Conservation (phyloP, 2,329 filamentous ascomycete species). For the Westerdykella aurantiaca region DNA sequence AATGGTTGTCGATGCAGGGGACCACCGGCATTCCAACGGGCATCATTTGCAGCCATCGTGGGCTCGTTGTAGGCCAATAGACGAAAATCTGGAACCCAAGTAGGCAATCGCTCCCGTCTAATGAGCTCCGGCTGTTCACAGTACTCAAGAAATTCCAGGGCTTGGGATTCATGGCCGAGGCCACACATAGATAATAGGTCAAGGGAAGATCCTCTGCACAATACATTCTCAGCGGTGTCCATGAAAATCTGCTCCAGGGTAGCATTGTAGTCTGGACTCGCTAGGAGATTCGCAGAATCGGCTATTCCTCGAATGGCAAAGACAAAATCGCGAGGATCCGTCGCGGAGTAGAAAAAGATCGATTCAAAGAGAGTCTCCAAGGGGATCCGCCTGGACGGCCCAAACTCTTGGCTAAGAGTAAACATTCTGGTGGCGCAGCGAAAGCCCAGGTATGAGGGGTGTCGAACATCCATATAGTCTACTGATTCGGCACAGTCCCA, state of each 20-base stretch:
- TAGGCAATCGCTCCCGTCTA: no score
- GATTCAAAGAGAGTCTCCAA: background rate
- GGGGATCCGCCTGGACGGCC: background rate
- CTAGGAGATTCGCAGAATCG: background rate
- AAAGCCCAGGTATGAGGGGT: slow-evolving; percentile 1
- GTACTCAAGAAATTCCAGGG: background rate
- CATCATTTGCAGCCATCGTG: no score
- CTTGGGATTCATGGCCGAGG: background rate
- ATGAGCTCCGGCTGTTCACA: no score
- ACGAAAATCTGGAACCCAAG: no score
- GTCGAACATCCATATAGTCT: background rate
- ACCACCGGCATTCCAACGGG: no score
- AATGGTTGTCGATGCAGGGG: no score
- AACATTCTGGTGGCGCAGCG: slow-evolving; percentile 1
- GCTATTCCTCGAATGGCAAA: background rate
- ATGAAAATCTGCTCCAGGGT: background rate
- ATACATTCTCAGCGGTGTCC: background rate
- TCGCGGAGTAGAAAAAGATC: background rate
- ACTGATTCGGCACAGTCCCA: background rate
- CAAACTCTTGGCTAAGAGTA: background rate
- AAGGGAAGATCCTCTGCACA: background rate
- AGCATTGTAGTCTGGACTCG: background rate
- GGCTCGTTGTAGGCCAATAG: no score
- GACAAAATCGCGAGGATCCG: background rate
- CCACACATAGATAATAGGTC: background rate